Evolutionary conservation across 1,284 basidiomycete genomes (phyloP).

Genomic region (Neotropicomus parvogracilis): DNA sequence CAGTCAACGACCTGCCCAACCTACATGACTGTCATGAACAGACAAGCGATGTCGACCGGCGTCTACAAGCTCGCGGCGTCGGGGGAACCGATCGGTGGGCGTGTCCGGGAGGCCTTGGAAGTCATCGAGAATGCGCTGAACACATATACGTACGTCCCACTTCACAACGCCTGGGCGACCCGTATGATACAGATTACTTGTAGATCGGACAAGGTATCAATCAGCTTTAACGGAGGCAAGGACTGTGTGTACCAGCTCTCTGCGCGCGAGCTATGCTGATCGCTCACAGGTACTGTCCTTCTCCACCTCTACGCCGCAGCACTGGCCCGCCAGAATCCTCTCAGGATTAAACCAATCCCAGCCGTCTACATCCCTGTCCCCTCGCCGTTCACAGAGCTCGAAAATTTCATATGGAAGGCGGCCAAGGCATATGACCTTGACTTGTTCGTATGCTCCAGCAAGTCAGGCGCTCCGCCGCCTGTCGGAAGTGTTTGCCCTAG

Average conservation of each 20-base stretch:
- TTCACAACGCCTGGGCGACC: constrained; percentile 10
- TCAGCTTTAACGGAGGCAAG: constrained; percentile 98
- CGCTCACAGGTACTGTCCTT: constrained; percentile 79
- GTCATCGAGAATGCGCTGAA: constrained; percentile 78
- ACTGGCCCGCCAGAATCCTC: constrained; percentile 44
- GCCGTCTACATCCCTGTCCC: constrained; percentile 89
- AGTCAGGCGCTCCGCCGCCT: constrained; percentile 33
- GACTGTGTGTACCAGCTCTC: constrained; percentile 66
- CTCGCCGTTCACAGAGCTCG: constrained; percentile 83
- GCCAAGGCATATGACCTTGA: constrained; percentile 73
- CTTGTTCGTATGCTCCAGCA: constrained; percentile 59
- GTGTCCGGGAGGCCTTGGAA: constrained; percentile 71
- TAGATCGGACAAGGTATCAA: constrained; percentile 65
- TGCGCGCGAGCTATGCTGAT: constrained; percentile 3
- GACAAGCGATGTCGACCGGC: constrained; percentile 46
- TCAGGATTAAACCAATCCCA: constrained; percentile 53
- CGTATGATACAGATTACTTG: constrained; percentile 6
- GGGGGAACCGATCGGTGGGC: constrained; percentile 50
- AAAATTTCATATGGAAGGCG: constrained; percentile 75
- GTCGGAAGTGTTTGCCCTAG: constrained; percentile 34
- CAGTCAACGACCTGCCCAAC: not conserved
- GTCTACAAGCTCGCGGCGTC: constrained; percentile 58
- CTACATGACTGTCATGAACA: constrained; percentile 36
- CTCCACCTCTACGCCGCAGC: constrained; percentile 84
- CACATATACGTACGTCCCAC: constrained; percentile 65